These are phyloP conservation scores for Fraxinus ornus DNA, from an alignment of 305 asterid genomes.

Conservation along the genomic window DNA sequence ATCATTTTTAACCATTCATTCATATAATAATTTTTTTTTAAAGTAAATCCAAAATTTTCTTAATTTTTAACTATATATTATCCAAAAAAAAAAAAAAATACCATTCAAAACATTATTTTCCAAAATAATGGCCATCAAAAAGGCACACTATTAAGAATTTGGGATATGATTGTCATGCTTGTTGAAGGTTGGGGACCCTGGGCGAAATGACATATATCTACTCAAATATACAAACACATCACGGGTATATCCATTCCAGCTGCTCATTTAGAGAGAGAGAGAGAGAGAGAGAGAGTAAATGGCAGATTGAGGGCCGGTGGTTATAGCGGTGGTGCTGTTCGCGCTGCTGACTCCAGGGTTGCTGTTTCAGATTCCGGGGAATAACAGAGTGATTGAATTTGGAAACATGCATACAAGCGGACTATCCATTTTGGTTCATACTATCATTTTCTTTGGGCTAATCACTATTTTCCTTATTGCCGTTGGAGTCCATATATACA, in stretches of 20 bases:
- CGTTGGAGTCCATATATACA: neutral
- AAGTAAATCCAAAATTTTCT: too few relatives aligned
- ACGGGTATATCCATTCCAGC: neutral
- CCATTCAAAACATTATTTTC: too few relatives aligned
- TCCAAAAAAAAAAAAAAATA: too few relatives aligned
- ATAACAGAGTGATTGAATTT: neutral
- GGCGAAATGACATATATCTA: neutral
- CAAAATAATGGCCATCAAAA: too few relatives aligned
- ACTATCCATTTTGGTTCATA: neutral
- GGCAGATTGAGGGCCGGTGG: neutral
- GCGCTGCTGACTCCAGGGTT: neutral
- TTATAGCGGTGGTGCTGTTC: neutral
- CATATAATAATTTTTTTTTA: too few relatives aligned
- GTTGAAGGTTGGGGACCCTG: neutral
- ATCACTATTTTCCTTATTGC: neutral
- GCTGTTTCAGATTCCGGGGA: neutral
- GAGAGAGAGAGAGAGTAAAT: neutral
- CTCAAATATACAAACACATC: too few relatives aligned
- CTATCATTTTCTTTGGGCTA: neutral
- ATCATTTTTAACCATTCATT: too few relatives aligned
- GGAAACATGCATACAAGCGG: neutral
- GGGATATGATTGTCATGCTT: neutral
- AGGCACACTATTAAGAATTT: too few relatives aligned
- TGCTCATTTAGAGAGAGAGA: neutral
- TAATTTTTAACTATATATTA: too few relatives aligned